Conservation (phyloP, 208 protist genomes). For the Leishmania gerbilli region DNA sequence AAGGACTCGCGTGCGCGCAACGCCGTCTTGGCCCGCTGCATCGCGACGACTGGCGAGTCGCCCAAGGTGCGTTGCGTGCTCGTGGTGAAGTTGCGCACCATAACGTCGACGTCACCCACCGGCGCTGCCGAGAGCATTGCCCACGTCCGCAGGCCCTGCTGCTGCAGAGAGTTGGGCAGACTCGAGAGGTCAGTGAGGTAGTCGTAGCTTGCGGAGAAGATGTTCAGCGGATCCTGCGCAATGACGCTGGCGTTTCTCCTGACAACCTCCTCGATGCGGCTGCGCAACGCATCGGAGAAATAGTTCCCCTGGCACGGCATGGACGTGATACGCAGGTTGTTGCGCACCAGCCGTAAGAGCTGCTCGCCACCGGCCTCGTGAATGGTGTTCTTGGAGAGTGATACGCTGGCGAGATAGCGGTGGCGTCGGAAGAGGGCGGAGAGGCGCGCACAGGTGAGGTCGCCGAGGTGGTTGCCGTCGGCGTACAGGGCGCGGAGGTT, state of each 20-base stretch:
- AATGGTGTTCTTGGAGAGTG: constrained; percentile 56
- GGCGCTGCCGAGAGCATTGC: constrained; percentile 69
- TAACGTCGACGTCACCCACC: constrained; percentile 65
- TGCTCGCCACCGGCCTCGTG: constrained; percentile 79
- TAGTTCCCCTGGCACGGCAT: constrained; percentile 53
- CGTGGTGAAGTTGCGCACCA: constrained; percentile 68
- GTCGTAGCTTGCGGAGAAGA: constrained; percentile 54
- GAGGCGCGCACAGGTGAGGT: constrained; percentile 65
- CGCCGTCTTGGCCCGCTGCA: constrained; percentile 38
- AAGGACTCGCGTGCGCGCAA: constrained; percentile 30
- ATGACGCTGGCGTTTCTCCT: constrained; percentile 39
- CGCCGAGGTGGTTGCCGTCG: constrained; percentile 66
- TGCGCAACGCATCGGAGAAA: constrained; percentile 46
- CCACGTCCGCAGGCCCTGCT: constrained; percentile 74
- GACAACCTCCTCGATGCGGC: constrained; percentile 48
- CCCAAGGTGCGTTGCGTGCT: constrained; percentile 43
- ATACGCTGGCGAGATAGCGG: constrained; percentile 59
- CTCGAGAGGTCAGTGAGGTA: constrained; percentile 49
- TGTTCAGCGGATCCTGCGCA: constrained; percentile 63
- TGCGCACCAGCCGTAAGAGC: constrained; percentile 67
- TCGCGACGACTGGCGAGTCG: constrained; percentile 29
- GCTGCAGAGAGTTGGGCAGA: constrained; percentile 51
- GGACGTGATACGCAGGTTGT: constrained; percentile 56
- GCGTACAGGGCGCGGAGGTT: constrained; percentile 57
- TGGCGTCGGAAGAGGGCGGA: constrained; percentile 64